phyloP scores from a whole-genome alignment of 1,284 basidiomycete genomes.

The Boletus hoseneyae region DNA sequence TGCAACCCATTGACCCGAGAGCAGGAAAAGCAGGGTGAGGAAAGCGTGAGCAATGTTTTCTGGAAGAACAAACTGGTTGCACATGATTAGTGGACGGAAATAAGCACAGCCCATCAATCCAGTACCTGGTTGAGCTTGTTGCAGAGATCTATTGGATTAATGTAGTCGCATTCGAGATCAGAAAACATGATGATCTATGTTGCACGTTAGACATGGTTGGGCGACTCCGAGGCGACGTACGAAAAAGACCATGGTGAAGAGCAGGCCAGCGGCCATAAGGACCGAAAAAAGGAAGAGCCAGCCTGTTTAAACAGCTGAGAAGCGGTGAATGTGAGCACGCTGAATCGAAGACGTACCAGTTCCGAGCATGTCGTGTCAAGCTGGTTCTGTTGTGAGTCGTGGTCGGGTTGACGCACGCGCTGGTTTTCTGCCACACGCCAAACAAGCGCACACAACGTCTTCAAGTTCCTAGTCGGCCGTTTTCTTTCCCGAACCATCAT shows the following conservation, averaged over 20 bases:
- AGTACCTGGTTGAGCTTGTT: slow-evolving; percentile 97
- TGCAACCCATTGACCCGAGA: slow-evolving; percentile 94
- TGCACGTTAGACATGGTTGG: slow-evolving; percentile 2
- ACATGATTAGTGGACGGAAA: not conserved
- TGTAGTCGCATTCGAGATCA: slow-evolving; percentile 97
- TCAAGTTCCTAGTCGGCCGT: not conserved
- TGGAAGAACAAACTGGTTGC: slow-evolving; percentile 86
- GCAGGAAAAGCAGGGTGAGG: slow-evolving; percentile 84
- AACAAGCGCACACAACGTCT: slow-evolving; percentile 26
- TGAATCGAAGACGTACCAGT: slow-evolving; percentile 22
- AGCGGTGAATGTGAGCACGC: too few relatives aligned
- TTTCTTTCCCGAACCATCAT: slow-evolving; percentile 10
- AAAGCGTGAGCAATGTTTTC: slow-evolving; percentile 96
- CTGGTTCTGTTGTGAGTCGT: not conserved
- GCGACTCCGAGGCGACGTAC: slow-evolving; percentile 50
- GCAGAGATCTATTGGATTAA: slow-evolving; percentile 99
- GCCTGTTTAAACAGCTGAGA: slow-evolving; percentile 45
- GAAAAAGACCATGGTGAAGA: slow-evolving; percentile 99
- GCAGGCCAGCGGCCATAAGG: slow-evolving; percentile 85
- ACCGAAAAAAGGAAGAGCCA: slow-evolving; percentile 95
- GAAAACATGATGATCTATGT: slow-evolving; percentile 99
- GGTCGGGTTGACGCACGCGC: not conserved
- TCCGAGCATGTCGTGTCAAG: slow-evolving; percentile 25
- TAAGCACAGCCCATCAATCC: not conserved
- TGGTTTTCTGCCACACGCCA: slow-evolving; percentile 30